A percentile compares a stretch with the other conserved stretches of the same genome.
Conservation (phyloP, 805 yeast species). For the Candida stauntonica region DNA sequence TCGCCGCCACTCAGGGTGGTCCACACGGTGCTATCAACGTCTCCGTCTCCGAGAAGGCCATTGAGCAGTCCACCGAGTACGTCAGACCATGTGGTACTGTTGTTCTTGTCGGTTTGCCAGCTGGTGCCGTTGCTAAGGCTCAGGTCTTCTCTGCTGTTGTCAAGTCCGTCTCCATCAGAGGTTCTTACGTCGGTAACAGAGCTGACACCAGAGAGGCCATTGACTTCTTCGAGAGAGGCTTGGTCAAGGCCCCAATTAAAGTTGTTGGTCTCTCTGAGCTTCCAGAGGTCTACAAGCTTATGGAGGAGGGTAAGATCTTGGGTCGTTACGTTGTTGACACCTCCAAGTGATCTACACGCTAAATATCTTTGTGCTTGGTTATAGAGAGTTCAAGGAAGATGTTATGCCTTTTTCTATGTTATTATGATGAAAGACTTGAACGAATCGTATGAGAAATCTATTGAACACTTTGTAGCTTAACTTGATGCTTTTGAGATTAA, state of each 20-base stretch:
- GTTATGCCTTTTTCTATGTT: neutral
- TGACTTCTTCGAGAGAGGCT: constrained; percentile 62
- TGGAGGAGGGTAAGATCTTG: constrained; percentile 50
- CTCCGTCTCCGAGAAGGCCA: constrained; percentile 51
- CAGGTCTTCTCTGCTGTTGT: constrained; percentile 45
- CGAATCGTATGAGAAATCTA: neutral
- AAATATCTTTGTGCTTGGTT: neutral
- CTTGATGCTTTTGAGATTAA: no score
- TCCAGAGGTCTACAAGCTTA: constrained; percentile 46
- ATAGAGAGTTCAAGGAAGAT: neutral
- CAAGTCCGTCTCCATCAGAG: constrained; percentile 41
- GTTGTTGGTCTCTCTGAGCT: constrained; percentile 51
- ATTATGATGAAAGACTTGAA: neutral
- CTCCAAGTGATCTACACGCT: constrained; percentile 36
- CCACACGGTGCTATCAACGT: constrained; percentile 60
- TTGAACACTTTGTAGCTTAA: no score
- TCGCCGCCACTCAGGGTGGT: constrained; percentile 53
- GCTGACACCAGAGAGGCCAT: constrained; percentile 54
- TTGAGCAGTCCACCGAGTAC: constrained; percentile 44
- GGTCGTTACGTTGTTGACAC: constrained; percentile 87
- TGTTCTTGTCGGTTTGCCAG: constrained; percentile 57
- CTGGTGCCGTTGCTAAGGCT: constrained; percentile 42
- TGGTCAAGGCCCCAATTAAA: constrained; percentile 57
- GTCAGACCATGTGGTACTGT: constrained; percentile 58
- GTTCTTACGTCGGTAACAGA: constrained; percentile 25